A percentile compares a stretch with the other conserved stretches of the same genome.
phyloP scores from a whole-genome alignment of 208 protist species.

The Acanthamoeba castellanii region DNA sequence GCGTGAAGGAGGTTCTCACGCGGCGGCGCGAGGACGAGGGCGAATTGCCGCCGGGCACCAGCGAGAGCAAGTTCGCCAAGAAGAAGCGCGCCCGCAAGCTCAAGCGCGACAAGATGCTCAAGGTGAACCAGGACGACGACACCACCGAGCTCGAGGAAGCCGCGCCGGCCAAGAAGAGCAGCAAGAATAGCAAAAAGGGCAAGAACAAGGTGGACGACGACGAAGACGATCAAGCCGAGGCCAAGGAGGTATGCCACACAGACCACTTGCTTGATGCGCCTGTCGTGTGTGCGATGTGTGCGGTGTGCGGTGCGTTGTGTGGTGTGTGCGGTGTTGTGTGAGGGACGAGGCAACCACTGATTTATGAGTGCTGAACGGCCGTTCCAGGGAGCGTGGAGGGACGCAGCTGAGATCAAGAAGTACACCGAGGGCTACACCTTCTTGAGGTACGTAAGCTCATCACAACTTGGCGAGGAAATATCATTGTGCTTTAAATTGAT shows the following conservation, averaged over 20 bases:
- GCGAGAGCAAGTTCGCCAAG: not conserved
- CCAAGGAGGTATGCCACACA: not conserved
- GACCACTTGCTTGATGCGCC: not conserved
- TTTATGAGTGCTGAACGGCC: too few relatives aligned
- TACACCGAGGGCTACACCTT: conserved; percentile 59
- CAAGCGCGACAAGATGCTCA: not conserved
- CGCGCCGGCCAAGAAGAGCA: too few relatives aligned
- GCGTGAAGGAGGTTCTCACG: not conserved
- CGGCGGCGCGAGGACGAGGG: not conserved
- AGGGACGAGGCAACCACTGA: too few relatives aligned
- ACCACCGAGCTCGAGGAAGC: too few relatives aligned
- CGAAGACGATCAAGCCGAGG: not conserved
- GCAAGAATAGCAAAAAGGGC: too few relatives aligned
- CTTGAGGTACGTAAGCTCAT: not conserved
- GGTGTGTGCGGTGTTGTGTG: too few relatives aligned
- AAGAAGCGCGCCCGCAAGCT: not conserved
- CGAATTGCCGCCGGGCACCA: not conserved
- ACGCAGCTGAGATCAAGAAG: not conserved
- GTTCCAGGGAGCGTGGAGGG: not conserved
- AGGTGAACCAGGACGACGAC: not conserved
- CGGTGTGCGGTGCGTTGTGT: too few relatives aligned
- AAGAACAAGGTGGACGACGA: not conserved
- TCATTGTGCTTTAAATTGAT: too few relatives aligned
- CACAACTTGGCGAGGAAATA: too few relatives aligned
- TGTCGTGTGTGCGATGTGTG: too few relatives aligned